phyloP scores from a whole-genome alignment of 2,329 filamentous ascomycete genomes.

The Fusarium humuli region DNA sequence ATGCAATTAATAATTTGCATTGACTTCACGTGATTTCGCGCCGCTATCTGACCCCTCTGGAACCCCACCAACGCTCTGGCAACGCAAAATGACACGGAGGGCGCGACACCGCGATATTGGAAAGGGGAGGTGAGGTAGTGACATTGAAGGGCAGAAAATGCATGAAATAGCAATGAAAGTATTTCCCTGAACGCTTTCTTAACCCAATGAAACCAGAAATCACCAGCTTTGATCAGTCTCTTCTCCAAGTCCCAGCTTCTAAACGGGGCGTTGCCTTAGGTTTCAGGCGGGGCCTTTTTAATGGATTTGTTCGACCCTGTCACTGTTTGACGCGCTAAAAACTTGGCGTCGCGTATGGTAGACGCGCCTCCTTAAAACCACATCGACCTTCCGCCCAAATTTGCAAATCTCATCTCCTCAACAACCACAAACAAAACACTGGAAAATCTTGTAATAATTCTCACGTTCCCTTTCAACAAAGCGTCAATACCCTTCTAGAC shows the following conservation, averaged over 20 bases:
- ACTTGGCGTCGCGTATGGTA: constrained; percentile 51
- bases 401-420: constrained; percentile 43
- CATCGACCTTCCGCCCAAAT: constrained; percentile 44
- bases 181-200: neutral
- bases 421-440: constrained; percentile 39
- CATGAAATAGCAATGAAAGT: neutral
- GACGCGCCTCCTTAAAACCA: constrained; percentile 55
- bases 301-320: constrained; percentile 43
- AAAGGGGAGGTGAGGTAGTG: constrained; percentile 3
- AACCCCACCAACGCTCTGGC: constrained; percentile 33
- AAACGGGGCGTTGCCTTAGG: constrained; percentile 43
- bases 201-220: constrained; percentile 1
- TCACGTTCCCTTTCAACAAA: constrained; percentile 31
- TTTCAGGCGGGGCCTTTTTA: constrained; percentile 46
- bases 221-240: constrained; percentile 5
- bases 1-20: constrained; percentile 45
- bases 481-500: constrained; percentile 27
- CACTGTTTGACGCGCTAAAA: constrained; percentile 50
- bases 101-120: constrained; percentile 35
- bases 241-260: constrained; percentile 18
- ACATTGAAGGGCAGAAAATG: neutral
- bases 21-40: constrained; percentile 43
- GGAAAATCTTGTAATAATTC: constrained; percentile 25
- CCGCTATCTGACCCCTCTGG: constrained; percentile 27
- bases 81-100: constrained; percentile 33